Base-by-base conservation (phyloP, 2,329 filamentous ascomycete species). In the Ilyonectria destructans region DNA sequence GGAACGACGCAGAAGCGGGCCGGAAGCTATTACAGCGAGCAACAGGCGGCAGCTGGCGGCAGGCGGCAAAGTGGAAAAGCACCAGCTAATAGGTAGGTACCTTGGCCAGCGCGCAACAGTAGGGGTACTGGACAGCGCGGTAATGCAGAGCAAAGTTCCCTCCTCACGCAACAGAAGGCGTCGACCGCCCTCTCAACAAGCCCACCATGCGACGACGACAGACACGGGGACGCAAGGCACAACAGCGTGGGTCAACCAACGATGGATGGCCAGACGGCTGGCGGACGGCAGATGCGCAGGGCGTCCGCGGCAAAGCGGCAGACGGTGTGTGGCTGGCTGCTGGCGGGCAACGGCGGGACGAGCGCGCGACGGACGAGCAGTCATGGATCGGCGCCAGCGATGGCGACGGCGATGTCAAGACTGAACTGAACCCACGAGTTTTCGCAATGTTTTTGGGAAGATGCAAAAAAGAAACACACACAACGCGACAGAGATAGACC, bases 151-250 rank as follows among this genome's bases (percentile, higher is more conserved):
- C 48, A 51, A 15, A 31, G 23, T n/a, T 31, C 13, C 13, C 23
- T 29, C 26, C 49, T 52, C 15, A n/a, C 19, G 52, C 54, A 29
- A 21, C 33, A 37, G 51, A 57, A 54, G 51, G 51, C 51, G 51
- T 54, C 51, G 51, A 54, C 51, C 51, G 51, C 45, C 58, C 35
- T 19, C 29, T 15, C 15, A 17, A 33, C 21, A 66, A 45, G 37
- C 52, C 57, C 58, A 57, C 58, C 63, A 60, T 65, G 57, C 62
- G 49, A 49, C 35, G 57, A 51, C 43, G 57, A 52, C 45, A n/a
- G 8, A 12, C 13, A 52, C 37, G 45, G 40, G 23, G 58, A 61
- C 63, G 52, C 63, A 66, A 66, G 63, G 63, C 63, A 66, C 63
- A 46, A 43, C 43, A 21, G 51, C 51, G 51, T 21, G 49, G 29